Percentiles rank a stretch among this genome's conserved stretches.
Evolutionary conservation across 78 protist species (phyloP).

Genomic region (Dictyostelium firmibasis): DNA sequence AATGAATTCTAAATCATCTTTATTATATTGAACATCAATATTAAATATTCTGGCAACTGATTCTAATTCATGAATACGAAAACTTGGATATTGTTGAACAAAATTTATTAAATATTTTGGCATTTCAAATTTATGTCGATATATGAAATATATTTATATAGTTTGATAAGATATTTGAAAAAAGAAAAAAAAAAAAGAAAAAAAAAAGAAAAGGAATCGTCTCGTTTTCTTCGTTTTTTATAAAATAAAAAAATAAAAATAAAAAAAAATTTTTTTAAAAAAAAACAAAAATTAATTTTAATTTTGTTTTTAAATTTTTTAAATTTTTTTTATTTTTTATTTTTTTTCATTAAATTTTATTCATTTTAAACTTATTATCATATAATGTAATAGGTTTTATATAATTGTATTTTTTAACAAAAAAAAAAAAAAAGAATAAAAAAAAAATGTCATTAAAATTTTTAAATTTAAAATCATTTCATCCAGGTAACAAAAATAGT

Average conservation of each 20-base stretch:
- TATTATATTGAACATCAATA: slow-evolving; percentile 5
- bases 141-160: not conserved
- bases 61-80: slow-evolving; percentile 37
- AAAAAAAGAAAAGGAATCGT: not conserved
- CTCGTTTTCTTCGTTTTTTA: not conserved
- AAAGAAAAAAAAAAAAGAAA: not conserved
- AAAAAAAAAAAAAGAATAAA: not conserved
- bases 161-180: not conserved
- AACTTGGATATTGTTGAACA: slow-evolving; percentile 28
- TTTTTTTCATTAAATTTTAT: not conserved
- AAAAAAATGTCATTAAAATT: slow-evolving; percentile 32
- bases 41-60: slow-evolving; percentile 26
- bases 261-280: not conserved
- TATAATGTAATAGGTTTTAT: not conserved
- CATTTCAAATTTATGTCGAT: not conserved
- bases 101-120: slow-evolving; percentile 37
- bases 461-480: slow-evolving; percentile 55
- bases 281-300: not conserved
- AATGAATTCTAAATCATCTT: not conserved
- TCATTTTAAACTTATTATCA: not conserved
- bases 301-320: not conserved
- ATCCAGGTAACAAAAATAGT: slow-evolving; percentile 40
- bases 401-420: not conserved
- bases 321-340: not conserved
- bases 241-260: not conserved